A percentile compares a stretch with the other conserved stretches of the same genome.
Evolutionary conservation across 179 eudicot species (phyloP).

Genomic region (Carnegiea gigantea): DNA sequence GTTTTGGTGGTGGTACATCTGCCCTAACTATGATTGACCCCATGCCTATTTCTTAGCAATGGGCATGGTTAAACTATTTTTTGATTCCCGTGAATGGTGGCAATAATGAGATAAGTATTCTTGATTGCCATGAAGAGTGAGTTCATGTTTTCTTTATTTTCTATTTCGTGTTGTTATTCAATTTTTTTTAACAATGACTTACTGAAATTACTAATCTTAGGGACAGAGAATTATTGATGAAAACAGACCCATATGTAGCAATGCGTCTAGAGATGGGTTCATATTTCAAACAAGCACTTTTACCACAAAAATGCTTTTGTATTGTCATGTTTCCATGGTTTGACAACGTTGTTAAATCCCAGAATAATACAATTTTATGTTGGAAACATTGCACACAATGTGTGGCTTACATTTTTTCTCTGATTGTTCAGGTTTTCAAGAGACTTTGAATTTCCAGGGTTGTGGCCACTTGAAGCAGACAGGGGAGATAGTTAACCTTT

Average conservation of each 20-base stretch:
- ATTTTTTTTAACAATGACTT: not conserved
- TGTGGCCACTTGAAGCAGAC: not conserved
- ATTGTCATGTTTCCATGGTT: not conserved
- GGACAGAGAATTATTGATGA: not conserved
- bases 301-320: not conserved
- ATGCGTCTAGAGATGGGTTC: not conserved
- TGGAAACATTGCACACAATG: not conserved
- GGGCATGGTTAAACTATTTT: not conserved
- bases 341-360: not conserved
- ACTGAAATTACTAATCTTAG: not conserved
- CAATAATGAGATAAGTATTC: not conserved
- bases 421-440: slow-evolving; percentile 11
- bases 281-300: not conserved
- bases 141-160: not conserved
- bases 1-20: not conserved
- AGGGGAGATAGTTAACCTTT: not conserved
- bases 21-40: not conserved
- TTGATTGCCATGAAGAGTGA: not conserved
- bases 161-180: not conserved
- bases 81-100: not conserved
- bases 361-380: not conserved
- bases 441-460: not conserved
- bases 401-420: slow-evolving; percentile 5
- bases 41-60: not conserved
- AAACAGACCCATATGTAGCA: not conserved